Evolutionary conservation across 176 grass and related monocot genomes (phyloP).

Genomic region (Eremochloa ophiuroides): DNA sequence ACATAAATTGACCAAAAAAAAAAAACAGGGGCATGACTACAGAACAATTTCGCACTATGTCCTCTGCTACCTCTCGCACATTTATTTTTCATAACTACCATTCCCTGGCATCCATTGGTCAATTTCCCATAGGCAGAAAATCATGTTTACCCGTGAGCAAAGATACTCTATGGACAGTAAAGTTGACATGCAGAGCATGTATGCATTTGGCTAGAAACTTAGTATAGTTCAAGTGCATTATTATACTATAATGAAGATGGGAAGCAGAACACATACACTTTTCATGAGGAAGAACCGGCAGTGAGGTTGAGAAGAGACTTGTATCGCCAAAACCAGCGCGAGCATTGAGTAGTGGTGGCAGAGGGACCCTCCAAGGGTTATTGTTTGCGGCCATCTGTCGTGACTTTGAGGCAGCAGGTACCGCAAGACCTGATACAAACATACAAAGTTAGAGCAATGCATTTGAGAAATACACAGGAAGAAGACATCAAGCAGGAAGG

Average conservation of each 20-base stretch:
- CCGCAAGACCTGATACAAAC: conserved; percentile 22
- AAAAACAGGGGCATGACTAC: not conserved
- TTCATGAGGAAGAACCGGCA: conserved; percentile 68
- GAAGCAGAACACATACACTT: conserved; percentile 57
- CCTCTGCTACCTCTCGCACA: not conserved
- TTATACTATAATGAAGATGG: not conserved
- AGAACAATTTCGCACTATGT: not conserved
- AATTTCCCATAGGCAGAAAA: not conserved
- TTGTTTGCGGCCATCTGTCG: conserved; percentile 21
- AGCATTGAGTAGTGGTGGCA: not conserved
- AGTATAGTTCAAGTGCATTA: not conserved
- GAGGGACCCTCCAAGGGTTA: conserved; percentile 37
- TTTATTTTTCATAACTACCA: not conserved
- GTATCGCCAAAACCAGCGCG: conserved; percentile 41
- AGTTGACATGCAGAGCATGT: not conserved
- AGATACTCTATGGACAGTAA: not conserved
- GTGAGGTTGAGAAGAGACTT: conserved; percentile 83
- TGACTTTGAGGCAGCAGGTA: conserved; percentile 24
- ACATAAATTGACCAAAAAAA: not conserved
- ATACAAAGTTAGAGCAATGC: not conserved
- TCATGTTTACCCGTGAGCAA: not conserved
- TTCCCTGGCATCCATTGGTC: not conserved
- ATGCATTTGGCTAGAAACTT: not conserved
- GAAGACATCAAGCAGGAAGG: not conserved
- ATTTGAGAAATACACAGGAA: not conserved